These are phyloP conservation scores for Cercospora beticola DNA, from an alignment of 2,329 filamentous ascomycete species.

Conservation along the genomic window DNA sequence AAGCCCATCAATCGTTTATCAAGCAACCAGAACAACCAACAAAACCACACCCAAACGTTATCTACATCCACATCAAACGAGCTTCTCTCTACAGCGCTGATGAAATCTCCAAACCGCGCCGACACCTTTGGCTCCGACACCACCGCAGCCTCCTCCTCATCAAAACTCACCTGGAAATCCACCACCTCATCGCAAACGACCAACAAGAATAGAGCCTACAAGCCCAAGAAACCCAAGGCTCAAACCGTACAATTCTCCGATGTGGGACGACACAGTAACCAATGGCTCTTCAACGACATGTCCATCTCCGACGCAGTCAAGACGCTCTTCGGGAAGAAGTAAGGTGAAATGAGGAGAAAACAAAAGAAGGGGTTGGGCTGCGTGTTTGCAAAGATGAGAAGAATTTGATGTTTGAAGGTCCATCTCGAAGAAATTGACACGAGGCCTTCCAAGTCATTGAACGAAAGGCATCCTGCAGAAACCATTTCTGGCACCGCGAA, in stretches of 20 bases:
- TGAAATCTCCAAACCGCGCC: conserved; percentile 19
- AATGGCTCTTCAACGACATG: conserved; percentile 54
- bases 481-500: neutral
- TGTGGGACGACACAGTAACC: conserved; percentile 51
- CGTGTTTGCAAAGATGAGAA: neutral
- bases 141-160: conserved; percentile 17
- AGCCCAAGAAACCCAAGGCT: conserved; percentile 17
- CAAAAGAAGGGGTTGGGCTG: neutral
- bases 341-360: neutral
- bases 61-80: neutral
- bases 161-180: conserved; percentile 12
- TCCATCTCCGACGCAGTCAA: conserved; percentile 48
- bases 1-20: neutral
- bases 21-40: neutral
- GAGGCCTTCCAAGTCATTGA: neutral
- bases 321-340: conserved; percentile 28
- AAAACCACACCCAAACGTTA: neutral
- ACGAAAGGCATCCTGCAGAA: neutral
- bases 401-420: no score
- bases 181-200: neutral
- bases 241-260: conserved; percentile 32
- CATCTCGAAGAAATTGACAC: neutral
- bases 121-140: conserved; percentile 18
- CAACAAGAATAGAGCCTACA: neutral
- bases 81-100: neutral